phyloP scores from a whole-genome alignment of 352 stramenopile genomes.

The Halophytophthora polymorphica region DNA sequence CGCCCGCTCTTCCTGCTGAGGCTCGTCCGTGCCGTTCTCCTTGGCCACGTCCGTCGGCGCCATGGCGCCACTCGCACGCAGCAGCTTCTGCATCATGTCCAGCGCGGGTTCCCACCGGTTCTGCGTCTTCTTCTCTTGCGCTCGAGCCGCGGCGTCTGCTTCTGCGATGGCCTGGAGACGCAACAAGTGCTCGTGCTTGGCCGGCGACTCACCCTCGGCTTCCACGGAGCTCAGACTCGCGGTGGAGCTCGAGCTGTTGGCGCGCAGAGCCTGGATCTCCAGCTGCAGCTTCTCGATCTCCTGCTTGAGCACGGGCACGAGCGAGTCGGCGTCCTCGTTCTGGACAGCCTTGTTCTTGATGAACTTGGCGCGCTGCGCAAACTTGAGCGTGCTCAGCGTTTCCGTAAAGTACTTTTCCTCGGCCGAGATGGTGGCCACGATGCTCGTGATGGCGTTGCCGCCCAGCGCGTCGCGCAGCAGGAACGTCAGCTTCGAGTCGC shows the following conservation, averaged over 20 bases:
- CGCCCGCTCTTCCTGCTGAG: conserved; percentile 27
- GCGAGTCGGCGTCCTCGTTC: conserved; percentile 78
- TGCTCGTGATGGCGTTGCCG: conserved; percentile 85
- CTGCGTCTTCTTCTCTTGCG: conserved; percentile 35
- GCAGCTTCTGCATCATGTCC: conserved; percentile 76
- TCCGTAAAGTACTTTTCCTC: conserved; percentile 85
- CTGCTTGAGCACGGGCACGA: conserved; percentile 69
- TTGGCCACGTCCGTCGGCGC: conserved; percentile 35
- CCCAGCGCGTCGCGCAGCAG: conserved; percentile 75
- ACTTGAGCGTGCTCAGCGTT: conserved; percentile 86
- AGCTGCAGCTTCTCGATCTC: conserved; percentile 69
- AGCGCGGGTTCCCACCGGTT: conserved; percentile 79
- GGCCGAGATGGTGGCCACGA: conserved; percentile 76
- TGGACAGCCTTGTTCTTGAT: conserved; percentile 89
- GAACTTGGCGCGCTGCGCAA: conserved; percentile 85
- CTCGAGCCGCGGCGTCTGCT: conserved; percentile 18
- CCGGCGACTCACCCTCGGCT: conserved; percentile 8
- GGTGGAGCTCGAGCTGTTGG: conserved; percentile 4
- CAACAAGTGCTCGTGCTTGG: conserved; percentile 24
- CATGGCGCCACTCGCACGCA: conserved; percentile 54
- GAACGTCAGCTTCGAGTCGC: conserved; percentile 86
- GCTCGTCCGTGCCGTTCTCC: conserved; percentile 20
- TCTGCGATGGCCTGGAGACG: conserved; percentile 22
- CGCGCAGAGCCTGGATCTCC: conserved; percentile 47
- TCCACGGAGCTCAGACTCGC: conserved; percentile 11